These are phyloP conservation scores for Gossypium sturtianum DNA, from an alignment of 345 rosid genomes.

Conservation along the genomic window DNA sequence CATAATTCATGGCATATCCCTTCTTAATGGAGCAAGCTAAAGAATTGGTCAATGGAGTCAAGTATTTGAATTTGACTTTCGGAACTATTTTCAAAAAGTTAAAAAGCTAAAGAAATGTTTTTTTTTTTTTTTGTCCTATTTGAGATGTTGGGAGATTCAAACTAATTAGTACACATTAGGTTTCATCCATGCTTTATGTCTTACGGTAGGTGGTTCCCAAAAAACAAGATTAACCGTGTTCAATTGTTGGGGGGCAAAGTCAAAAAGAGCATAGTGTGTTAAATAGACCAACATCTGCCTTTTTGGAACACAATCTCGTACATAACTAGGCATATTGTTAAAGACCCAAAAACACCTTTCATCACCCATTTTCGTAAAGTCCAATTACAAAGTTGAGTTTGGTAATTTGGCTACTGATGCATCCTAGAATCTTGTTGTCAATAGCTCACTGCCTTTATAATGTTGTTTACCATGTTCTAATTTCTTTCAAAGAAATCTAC, in stretches of 20 bases:
- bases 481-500: conserved; percentile 4
- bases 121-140: too few relatives aligned
- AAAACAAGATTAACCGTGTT: not conserved
- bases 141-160: not conserved
- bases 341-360: not conserved
- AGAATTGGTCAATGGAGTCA: too few relatives aligned
- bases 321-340: not conserved
- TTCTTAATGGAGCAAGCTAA: not conserved
- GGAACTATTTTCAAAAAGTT: too few relatives aligned
- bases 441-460: not conserved
- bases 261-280: not conserved
- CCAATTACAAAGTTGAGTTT: not conserved
- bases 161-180: not conserved
- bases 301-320: not conserved
- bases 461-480: not conserved
- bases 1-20: not conserved
- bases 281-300: not conserved
- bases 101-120: too few relatives aligned
- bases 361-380: not conserved
- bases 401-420: not conserved
- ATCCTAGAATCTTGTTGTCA: not conserved
- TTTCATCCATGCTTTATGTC: not conserved
- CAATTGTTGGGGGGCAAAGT: not conserved
- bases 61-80: not conserved
- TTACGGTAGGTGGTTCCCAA: not conserved